Percentiles rank a stretch among this genome's conserved stretches.
Conservation (phyloP, 2,329 filamentous ascomycete species). For the Trichothecium roseum region DNA sequence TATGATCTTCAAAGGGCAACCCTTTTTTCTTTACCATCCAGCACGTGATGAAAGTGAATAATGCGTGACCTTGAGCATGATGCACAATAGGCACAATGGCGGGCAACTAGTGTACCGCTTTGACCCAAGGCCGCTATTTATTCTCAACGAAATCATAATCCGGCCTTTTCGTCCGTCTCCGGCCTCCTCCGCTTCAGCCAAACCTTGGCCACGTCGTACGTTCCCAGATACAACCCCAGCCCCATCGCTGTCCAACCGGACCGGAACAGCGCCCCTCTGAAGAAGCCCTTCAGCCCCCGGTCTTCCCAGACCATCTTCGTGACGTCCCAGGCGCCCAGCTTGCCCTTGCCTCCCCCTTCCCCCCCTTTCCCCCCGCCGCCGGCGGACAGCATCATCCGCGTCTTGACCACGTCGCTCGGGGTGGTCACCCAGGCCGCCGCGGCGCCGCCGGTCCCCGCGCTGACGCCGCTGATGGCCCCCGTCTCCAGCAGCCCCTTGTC, state of each 20-base stretch:
- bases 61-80: no score
- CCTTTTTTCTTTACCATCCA: no score
- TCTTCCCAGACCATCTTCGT: constrained; percentile 54
- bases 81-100: no score
- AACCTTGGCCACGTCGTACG: constrained; percentile 70
- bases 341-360: constrained; percentile 12
- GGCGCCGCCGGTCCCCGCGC: constrained; percentile 64
- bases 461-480: constrained; percentile 59
- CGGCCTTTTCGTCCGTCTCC: constrained; percentile 24
- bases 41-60: no score
- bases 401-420: constrained; percentile 84
- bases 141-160: constrained; percentile 10
- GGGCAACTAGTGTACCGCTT: no score
- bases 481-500: constrained; percentile 46
- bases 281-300: constrained; percentile 63
- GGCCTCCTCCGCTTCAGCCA: constrained; percentile 42
- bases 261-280: constrained; percentile 64
- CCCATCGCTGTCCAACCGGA: constrained; percentile 74
- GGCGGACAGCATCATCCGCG: constrained; percentile 71
- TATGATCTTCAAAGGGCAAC: no score
- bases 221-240: constrained; percentile 74
- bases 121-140: no score
- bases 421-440: constrained; percentile 75
- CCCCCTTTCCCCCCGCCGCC: constrained; percentile 18
- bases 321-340: constrained; percentile 43